A percentile compares a stretch with the other conserved stretches of the same genome.
phyloP scores from a whole-genome alignment of 805 yeast species.

The Spathaspora sp. region DNA sequence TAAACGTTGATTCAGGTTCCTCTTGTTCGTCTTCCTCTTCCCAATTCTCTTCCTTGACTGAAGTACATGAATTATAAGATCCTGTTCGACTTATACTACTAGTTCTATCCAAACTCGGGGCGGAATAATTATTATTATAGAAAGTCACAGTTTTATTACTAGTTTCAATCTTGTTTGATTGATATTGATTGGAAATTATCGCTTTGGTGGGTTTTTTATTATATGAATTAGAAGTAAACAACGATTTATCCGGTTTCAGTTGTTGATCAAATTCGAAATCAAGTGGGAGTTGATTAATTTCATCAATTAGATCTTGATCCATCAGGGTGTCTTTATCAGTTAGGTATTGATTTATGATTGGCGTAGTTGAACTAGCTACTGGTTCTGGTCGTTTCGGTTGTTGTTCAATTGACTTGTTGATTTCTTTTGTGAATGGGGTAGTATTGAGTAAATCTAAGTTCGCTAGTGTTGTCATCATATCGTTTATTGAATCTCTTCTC shows the following conservation, averaged over 20 bases:
- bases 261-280: slow-evolving; percentile 35
- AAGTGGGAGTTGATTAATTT: slow-evolving; percentile 32
- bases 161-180: slow-evolving; percentile 33
- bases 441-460: neutral
- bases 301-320: slow-evolving; percentile 33
- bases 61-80: slow-evolving; percentile 25
- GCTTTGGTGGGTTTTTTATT: slow-evolving; percentile 32
- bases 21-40: slow-evolving; percentile 1
- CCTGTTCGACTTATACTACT: slow-evolving; percentile 22
- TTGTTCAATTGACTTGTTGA: neutral
- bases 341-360: slow-evolving; percentile 7
- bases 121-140: slow-evolving; percentile 25
- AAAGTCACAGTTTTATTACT: slow-evolving; percentile 40
- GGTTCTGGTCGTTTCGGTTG: neutral
- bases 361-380: neutral
- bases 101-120: slow-evolving; percentile 13
- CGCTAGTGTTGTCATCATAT: slow-evolving; percentile 29
- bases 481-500: slow-evolving; percentile 23
- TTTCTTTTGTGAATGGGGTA: neutral
- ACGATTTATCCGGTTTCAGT: slow-evolving; percentile 7
- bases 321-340: slow-evolving; percentile 9
- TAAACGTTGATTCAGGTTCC: neutral
- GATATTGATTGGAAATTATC: slow-evolving; percentile 17
- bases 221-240: slow-evolving; percentile 36
- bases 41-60: slow-evolving; percentile 18